These are phyloP conservation scores for Cutaneotrichosporon mucoides DNA, from an alignment of 1,284 basidiomycete species.

Conservation along the genomic window DNA sequence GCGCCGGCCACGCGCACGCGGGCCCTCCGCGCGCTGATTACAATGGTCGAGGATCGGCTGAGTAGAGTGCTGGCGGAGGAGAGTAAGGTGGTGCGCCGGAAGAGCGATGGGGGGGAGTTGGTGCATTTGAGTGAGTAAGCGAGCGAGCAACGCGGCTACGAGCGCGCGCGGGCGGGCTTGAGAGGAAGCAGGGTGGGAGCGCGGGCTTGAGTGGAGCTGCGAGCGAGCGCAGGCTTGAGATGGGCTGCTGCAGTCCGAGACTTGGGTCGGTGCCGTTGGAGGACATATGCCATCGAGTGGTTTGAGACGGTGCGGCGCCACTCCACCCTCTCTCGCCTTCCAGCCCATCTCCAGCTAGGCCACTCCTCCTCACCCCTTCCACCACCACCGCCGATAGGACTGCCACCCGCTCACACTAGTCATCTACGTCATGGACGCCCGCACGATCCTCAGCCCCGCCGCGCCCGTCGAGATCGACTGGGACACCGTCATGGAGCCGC, in stretches of 20 bases:
- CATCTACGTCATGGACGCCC: conserved; percentile 43
- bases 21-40: conserved; percentile 30
- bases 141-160: neutral
- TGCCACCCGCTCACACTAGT: too few species aligned
- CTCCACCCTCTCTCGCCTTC: too few species aligned
- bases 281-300: too few species aligned
- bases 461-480: conserved; percentile 17
- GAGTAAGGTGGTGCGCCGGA: conserved; percentile 35
- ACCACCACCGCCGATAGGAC: too few species aligned
- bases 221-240: neutral
- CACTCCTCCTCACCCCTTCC: too few species aligned
- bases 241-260: too few species aligned
- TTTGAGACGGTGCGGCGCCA: too few species aligned
- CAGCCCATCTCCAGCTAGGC: too few species aligned
- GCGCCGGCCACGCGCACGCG: conserved; percentile 14
- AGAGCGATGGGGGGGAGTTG: conserved; percentile 35
- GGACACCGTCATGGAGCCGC: conserved; percentile 15
- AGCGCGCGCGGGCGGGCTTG: neutral
- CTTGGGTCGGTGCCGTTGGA: too few species aligned
- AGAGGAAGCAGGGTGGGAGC: neutral
- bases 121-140: conserved; percentile 37
- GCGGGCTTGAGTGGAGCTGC: neutral
- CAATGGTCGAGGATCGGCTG: conserved; percentile 39
- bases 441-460: conserved; percentile 23
- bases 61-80: conserved; percentile 40